These are phyloP conservation scores for Paxillus rubicundulus DNA, from an alignment of 768 basidiomycete genomes.

Conservation along the genomic window DNA sequence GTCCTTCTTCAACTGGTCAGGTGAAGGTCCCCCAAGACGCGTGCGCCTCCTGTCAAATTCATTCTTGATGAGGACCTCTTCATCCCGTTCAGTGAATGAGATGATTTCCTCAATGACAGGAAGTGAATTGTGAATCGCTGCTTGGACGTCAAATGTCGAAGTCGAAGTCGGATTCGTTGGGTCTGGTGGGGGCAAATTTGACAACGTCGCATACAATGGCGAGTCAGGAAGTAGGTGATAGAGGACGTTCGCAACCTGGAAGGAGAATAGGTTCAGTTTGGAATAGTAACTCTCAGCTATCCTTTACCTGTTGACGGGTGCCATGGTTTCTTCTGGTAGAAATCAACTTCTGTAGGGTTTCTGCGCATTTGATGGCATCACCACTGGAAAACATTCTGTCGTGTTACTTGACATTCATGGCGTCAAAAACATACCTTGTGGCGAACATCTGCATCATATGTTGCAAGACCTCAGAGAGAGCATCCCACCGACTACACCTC, in stretches of 20 bases:
- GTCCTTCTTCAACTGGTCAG: slow-evolving; percentile 57
- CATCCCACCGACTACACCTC: slow-evolving; percentile 54
- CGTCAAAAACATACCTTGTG: slow-evolving; percentile 46
- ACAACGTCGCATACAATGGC: slow-evolving; percentile 57
- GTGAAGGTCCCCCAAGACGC: slow-evolving; percentile 65
- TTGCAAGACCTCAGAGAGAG: slow-evolving; percentile 51
- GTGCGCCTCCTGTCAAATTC: slow-evolving; percentile 79
- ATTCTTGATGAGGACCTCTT: slow-evolving; percentile 51
- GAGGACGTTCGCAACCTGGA: slow-evolving; percentile 65
- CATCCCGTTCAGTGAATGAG: slow-evolving; percentile 57
- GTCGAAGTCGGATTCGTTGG: slow-evolving; percentile 69
- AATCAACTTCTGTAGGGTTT: slow-evolving; percentile 75
- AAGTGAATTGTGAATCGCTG: slow-evolving; percentile 66
- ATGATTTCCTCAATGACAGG: slow-evolving; percentile 73
- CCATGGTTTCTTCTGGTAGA: slow-evolving; percentile 60
- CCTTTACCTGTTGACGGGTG: slow-evolving; percentile 52
- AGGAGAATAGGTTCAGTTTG: neutral
- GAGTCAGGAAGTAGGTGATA: slow-evolving; percentile 75
- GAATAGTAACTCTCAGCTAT: neutral
- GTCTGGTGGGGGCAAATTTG: slow-evolving; percentile 68
- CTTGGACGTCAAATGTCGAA: slow-evolving; percentile 54
- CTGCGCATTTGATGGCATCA: slow-evolving; percentile 78
- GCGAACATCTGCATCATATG: slow-evolving; percentile 57
- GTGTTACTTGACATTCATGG: neutral
- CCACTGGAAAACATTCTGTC: slow-evolving; percentile 42